Conservation (phyloP, 2,329 filamentous ascomycete genomes). For the Tolypocladium inflatum region DNA sequence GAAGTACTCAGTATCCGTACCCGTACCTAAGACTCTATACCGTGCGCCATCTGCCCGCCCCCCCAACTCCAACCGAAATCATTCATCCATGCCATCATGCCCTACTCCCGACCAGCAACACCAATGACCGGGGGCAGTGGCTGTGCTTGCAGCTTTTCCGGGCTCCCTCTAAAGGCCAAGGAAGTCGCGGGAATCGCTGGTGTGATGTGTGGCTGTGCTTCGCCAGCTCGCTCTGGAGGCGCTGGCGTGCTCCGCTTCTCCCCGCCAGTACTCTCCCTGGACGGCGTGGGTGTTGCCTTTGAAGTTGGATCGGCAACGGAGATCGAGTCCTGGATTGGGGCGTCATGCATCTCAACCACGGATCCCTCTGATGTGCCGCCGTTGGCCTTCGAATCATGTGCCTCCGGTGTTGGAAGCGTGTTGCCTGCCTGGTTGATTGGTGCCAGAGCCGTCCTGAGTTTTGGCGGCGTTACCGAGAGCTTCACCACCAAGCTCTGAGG, state of each 20-base stretch:
- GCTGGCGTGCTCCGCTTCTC: slow-evolving; percentile 7
- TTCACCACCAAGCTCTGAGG: slow-evolving; percentile 64
- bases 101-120: slow-evolving; percentile 19
- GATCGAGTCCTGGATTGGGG: slow-evolving; percentile 4
- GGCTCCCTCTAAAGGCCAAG: slow-evolving; percentile 51
- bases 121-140: slow-evolving; percentile 19
- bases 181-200: slow-evolving; percentile 29
- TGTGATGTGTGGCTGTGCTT: slow-evolving; percentile 16
- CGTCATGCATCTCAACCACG: slow-evolving; percentile 16
- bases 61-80: slow-evolving; percentile 3
- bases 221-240: slow-evolving; percentile 2
- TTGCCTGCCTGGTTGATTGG: slow-evolving; percentile 12
- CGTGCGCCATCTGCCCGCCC: background rate
- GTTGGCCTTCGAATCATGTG: slow-evolving; percentile 10
- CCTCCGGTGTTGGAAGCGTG: slow-evolving; percentile 11
- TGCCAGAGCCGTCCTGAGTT: slow-evolving; percentile 20
- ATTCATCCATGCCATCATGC: slow-evolving; percentile 7
- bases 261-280: background rate
- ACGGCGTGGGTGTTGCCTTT: background rate
- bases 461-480: slow-evolving; percentile 43
- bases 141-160: slow-evolving; percentile 41
- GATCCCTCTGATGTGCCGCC: slow-evolving; percentile 5
- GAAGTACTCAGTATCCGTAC: background rate
- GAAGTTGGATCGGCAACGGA: background rate
- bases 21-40: background rate